These are phyloP conservation scores for Acanthamoeba royreba DNA, from an alignment of 208 protist species.

Conservation along the genomic window DNA sequence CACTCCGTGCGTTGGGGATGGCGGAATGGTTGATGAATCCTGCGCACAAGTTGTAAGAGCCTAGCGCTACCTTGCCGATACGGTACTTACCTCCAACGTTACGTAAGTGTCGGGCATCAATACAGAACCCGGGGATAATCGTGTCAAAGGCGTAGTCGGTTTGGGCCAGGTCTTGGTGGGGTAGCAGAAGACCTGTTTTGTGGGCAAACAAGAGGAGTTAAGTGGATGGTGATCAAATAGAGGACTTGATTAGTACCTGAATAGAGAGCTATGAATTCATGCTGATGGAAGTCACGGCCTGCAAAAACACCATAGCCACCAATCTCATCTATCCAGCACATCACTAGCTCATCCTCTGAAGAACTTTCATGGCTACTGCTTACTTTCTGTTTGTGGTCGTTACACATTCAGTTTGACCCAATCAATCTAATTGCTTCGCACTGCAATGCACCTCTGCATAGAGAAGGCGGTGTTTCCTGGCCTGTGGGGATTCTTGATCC, in stretches of 20 bases:
- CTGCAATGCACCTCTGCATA: no score
- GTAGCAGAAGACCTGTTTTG: background rate
- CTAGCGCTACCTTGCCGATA: background rate
- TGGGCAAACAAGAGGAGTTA: no score
- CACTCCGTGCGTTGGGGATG: background rate
- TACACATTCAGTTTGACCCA: no score
- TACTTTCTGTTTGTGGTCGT: no score
- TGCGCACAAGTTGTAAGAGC: background rate
- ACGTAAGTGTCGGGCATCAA: background rate
- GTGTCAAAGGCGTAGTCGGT: constrained; percentile 14
- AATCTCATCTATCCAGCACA: constrained; percentile 12
- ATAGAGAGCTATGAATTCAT: background rate
- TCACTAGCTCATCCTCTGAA: background rate
- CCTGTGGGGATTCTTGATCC: background rate
- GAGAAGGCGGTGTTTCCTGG: background rate
- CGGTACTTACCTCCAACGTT: background rate
- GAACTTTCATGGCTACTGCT: no score
- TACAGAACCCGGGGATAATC: background rate
- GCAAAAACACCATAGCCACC: background rate
- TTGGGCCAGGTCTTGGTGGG: background rate
- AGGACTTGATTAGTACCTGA: background rate
- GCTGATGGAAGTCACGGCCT: background rate
- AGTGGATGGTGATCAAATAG: background rate
- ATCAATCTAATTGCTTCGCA: no score
- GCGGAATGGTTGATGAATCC: background rate